Base-by-base conservation (phyloP, 352 stramenopile genomes). In the Pythium periplocum region DNA sequence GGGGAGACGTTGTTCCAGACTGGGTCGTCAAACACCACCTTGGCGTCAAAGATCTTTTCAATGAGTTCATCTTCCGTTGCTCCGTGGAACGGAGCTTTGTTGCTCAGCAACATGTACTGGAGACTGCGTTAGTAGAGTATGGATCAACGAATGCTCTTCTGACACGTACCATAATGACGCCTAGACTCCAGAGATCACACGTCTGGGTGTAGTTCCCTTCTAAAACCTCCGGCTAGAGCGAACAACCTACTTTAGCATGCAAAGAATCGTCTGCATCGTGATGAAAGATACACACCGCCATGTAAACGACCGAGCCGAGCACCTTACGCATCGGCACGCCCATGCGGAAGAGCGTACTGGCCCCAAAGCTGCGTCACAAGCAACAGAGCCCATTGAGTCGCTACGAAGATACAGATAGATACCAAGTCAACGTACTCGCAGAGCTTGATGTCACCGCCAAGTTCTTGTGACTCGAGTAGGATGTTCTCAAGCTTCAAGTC, bases 401-500 rank as follows among this genome's bases (percentile, higher is more conserved):
- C 17, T 26, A 26, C 17, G 17, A 32, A 8, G 1, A 34, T 10
- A 5, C 37, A 51, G 6, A 34, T 39, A 43, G 12, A 1, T 17
- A 12, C 4, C 17, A 26, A 26, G 17, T 26, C 17, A 26, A 57
- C 77, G 33, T 71, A 92, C 82, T 93, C 82, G 78, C 82, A 93
- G 36, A 93, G 74, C 51, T 93, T 89, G 56, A 90, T 83, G 45
- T 71, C 64, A 4, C 69, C 73, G 2, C 73, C 76, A 6, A 71
- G 54, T 10, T 78, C 64, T 37, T 78, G 64, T 1, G 58, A 64
- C 30, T 90, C 73, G n/a, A 87, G 51, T n/a, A 93, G 53, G 45
- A 93, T 88, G 45, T 93, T 93, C 40, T 93, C 82, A 0, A 93
- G 66, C 50, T 93, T 93, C 12, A 93, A 38, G 48, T 93, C 82